Evolutionary conservation across 495 filamentous ascomycete species (phyloP).

Genomic region (Neurospora terricola): DNA sequence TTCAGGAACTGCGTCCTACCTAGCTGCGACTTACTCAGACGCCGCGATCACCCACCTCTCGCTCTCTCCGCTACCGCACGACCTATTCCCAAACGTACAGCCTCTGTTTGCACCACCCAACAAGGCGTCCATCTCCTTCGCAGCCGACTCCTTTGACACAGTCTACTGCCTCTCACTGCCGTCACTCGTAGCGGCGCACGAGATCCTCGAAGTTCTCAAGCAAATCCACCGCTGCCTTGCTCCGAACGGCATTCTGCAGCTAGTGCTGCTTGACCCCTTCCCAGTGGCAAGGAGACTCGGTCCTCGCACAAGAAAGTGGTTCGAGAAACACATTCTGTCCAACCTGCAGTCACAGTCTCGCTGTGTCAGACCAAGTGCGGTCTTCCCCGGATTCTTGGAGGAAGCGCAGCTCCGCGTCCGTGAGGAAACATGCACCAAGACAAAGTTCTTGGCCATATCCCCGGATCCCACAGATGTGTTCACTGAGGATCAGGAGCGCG

Average conservation of each 20-base stretch:
- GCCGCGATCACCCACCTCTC: conserved; percentile 26
- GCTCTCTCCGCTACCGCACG: conserved; percentile 22
- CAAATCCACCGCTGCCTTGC: conserved; percentile 29
- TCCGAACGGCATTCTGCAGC: conserved; percentile 28
- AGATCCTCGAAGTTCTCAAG: conserved; percentile 27
- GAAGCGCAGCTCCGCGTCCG: conserved; percentile 27
- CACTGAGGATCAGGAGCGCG: conserved; percentile 4
- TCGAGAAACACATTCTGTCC: conserved; percentile 36
- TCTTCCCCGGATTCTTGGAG: conserved; percentile 34
- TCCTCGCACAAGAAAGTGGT: conserved; percentile 34
- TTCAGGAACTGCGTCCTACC: conserved; percentile 32
- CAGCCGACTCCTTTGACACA: conserved; percentile 22
- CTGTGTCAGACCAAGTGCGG: conserved; percentile 31
- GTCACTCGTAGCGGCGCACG: conserved; percentile 25
- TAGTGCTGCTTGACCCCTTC: conserved; percentile 37
- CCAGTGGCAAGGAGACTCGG: conserved; percentile 34
- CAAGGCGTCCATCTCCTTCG: conserved; percentile 20
- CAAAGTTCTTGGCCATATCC: conserved; percentile 24
- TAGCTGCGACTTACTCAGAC: conserved; percentile 25
- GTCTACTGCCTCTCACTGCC: conserved; percentile 29
- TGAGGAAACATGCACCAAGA: conserved; percentile 24
- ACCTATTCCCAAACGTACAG: conserved; percentile 28
- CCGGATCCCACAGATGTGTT: conserved; percentile 2
- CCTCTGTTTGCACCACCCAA: conserved; percentile 25
- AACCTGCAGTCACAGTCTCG: conserved; percentile 36